Evolutionary conservation across 805 yeast genomes (phyloP).

Genomic region (Candida nanaspora): DNA sequence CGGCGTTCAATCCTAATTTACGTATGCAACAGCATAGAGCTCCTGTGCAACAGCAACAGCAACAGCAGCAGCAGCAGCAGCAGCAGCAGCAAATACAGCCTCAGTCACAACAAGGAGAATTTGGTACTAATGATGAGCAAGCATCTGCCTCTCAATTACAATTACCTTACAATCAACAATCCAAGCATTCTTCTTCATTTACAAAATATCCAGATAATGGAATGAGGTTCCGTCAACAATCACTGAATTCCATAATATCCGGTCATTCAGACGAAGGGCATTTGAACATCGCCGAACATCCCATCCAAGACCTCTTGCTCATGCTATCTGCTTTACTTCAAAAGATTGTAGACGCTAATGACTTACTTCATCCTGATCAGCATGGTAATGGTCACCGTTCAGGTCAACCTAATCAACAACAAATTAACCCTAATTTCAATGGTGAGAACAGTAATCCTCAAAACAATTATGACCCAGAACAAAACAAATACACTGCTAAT

Average conservation of each 20-base stretch:
- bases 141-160: no score
- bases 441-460: conserved; percentile 4
- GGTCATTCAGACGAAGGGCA: no score
- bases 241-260: not conserved
- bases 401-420: conserved; percentile 4
- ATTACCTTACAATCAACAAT: conserved; percentile 9
- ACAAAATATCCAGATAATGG: conserved; percentile 1
- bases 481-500: conserved; percentile 50
- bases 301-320: conserved; percentile 68
- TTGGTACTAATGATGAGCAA: no score
- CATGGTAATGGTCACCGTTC: conserved; percentile 36
- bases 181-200: conserved; percentile 1
- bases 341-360: conserved; percentile 87
- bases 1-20: conserved; percentile 8
- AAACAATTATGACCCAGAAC: conserved; percentile 10
- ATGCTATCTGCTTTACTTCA: conserved; percentile 85
- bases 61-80: conserved; percentile 6
- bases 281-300: conserved; percentile 73
- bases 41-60: conserved; percentile 9
- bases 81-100: not conserved
- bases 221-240: conserved; percentile 1
- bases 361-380: conserved; percentile 67
- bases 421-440: conserved; percentile 7
- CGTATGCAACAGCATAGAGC: conserved; percentile 4
- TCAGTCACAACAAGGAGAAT: no score